Conservation (phyloP, 805 yeast species). For the Ogataea pilisensis region DNA sequence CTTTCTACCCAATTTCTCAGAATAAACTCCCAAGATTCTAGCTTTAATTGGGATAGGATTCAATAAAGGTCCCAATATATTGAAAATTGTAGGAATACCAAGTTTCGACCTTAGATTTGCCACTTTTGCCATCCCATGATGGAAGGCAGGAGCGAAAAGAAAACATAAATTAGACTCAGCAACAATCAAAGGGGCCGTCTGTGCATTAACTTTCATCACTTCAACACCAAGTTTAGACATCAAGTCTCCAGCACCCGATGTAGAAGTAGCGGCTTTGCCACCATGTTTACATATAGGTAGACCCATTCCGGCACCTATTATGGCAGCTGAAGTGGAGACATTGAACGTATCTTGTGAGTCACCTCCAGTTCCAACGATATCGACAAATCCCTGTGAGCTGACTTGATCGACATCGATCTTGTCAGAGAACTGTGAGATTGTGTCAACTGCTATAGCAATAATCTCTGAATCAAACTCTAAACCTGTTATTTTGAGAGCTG, state of each 20-base stretch:
- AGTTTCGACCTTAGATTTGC: slow-evolving; percentile 71
- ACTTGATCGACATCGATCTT: slow-evolving; percentile 41
- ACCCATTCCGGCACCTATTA: slow-evolving; percentile 87
- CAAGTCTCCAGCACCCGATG: slow-evolving; percentile 92
- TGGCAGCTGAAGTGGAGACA: slow-evolving; percentile 92
- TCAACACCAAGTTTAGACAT: slow-evolving; percentile 81
- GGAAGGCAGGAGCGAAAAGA: slow-evolving; percentile 91
- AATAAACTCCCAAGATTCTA: slow-evolving; percentile 85
- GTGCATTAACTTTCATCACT: slow-evolving; percentile 58
- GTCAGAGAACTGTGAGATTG: slow-evolving; percentile 64
- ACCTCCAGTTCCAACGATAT: slow-evolving; percentile 98
- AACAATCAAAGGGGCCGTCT: slow-evolving; percentile 57
- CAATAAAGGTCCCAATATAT: slow-evolving; percentile 87
- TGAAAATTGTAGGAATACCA: slow-evolving; percentile 92
- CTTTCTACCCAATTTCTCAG: slow-evolving; percentile 71
- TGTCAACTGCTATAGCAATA: slow-evolving; percentile 81
- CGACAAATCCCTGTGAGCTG: slow-evolving; percentile 55
- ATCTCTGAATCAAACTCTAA: slow-evolving; percentile 77
- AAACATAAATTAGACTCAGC: slow-evolving; percentile 54
- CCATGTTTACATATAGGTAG: slow-evolving; percentile 90
- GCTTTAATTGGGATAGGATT: slow-evolving; percentile 84
- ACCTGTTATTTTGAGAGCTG: slow-evolving; percentile 68
- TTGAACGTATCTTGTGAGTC: slow-evolving; percentile 97
- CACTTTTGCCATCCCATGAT: slow-evolving; percentile 83
- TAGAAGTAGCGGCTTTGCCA: slow-evolving; percentile 91